Evolutionary conservation across 495 filamentous ascomycete species (phyloP), one percentile per base, ranked within the genome.

Genomic region (Aspergillus olivimuriae): DNA sequence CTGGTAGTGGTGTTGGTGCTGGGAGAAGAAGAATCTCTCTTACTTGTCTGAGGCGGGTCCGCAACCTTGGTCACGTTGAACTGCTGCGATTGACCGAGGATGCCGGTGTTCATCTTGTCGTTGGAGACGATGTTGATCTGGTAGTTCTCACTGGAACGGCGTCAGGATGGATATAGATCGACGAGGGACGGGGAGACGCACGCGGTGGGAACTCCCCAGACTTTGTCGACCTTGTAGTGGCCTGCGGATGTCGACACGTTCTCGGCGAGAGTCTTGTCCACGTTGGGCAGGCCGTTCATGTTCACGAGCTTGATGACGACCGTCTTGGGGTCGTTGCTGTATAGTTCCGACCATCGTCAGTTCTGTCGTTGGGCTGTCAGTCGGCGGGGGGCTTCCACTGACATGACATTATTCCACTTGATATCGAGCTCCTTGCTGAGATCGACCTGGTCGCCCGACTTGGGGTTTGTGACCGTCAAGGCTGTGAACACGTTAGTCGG

Each of bases 251-350:
- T 46, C 41, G 60, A 50, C 38, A 57, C 48, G 24, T 58, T 40
- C 26, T 46, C 43, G 17, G 56, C 52, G 33, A 70, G 62, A 3
- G 63, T 65, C 47, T 71, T 63, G 35, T 67, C 50, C 8, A 75
- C 50, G 2, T 57, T 56, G 15, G 55, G n/a, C n/a, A n/a, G 42
- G 46, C 50, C 43, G 41, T 53, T 43, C 37, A 48, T 42, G 45
- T 60, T 62, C 24, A 62, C 53, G 15, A 64, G 56, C 16, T 45
- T 32, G 46, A 64, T 52, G 24, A 44, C 48, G 51, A 60, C 55
- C 23, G 47, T 41, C 9, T 51, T 22, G 2, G 58, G 58, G 43
- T 64, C 61, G 11, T 11, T 11, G 5, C 24, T 28, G 24, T 28
- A 6, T n/a, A n/a, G n/a, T n/a, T n/a, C n/a, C n/a, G n/a, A n/a